Evolutionary conservation across 208 protist genomes (phyloP).

Genomic region (Wallacemonas collosoma): DNA sequence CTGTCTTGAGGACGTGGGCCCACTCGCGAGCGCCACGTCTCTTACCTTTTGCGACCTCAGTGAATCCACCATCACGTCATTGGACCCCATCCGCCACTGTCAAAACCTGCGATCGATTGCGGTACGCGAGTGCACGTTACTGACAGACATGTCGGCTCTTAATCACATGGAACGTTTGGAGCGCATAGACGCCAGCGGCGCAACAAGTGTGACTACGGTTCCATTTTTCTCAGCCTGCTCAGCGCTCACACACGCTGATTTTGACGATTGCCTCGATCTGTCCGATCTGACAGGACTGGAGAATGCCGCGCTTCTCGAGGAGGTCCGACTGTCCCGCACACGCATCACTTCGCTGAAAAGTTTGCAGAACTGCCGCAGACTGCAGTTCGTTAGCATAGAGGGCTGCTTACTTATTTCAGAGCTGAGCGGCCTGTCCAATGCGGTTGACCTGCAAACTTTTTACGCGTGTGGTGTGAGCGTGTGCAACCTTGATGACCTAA

Average conservation of each 20-base stretch:
- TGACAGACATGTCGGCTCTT: neutral
- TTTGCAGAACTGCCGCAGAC: neutral
- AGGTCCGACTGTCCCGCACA: neutral
- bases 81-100: neutral
- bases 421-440: neutral
- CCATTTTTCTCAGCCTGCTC: neutral
- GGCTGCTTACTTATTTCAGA: neutral
- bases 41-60: neutral
- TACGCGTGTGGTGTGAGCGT: neutral
- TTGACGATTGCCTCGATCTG: neutral
- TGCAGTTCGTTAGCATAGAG: slow-evolving; percentile 8
- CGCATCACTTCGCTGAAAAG: neutral
- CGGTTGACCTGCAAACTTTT: neutral
- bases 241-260: neutral
- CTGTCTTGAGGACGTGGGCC: neutral
- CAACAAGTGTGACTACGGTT: neutral
- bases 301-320: neutral
- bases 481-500: slow-evolving; percentile 1
- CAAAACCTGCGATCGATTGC: neutral
- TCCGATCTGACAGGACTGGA: slow-evolving; percentile 1
- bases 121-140: neutral
- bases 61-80: neutral
- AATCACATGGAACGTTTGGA: neutral
- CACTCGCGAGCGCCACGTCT: neutral
- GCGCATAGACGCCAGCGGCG: neutral